A percentile compares a stretch with the other conserved stretches of the same genome.
Evolutionary conservation across 2,329 filamentous ascomycete species (phyloP).

Genomic region (Parafenestella ontariensis): DNA sequence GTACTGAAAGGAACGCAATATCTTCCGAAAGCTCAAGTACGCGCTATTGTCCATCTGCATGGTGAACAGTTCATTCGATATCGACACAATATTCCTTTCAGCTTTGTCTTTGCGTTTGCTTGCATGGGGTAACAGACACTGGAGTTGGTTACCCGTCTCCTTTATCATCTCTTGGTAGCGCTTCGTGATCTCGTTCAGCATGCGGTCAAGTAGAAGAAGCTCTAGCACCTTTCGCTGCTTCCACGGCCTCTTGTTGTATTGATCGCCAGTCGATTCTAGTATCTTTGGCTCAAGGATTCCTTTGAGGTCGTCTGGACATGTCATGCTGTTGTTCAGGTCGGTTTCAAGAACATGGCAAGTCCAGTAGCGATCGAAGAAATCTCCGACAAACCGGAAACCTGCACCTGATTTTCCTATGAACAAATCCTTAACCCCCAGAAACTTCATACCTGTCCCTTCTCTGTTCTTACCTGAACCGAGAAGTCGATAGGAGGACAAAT

Average conservation of each 20-base stretch:
- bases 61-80: not conserved
- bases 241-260: conserved; percentile 18
- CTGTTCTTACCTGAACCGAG: conserved; percentile 7
- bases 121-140: no score
- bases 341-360: conserved; percentile 38
- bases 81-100: not conserved
- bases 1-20: conserved; percentile 23
- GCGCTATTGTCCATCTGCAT: not conserved
- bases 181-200: conserved; percentile 16
- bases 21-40: conserved; percentile 1
- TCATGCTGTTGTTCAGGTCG: not conserved
- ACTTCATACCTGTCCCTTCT: no score
- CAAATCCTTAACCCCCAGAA: no score
- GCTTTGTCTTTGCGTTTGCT: not conserved
- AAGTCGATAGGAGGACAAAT: conserved; percentile 32
- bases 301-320: no score
- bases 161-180: conserved; percentile 6
- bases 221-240: conserved; percentile 41
- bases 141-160: not conserved
- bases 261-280: not conserved
- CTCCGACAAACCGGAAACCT: conserved; percentile 39
- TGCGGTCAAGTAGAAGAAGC: conserved; percentile 30
- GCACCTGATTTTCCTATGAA: no score
- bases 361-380: conserved; percentile 46
- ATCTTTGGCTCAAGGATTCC: no score